Evolutionary conservation across 257 asterid genomes (phyloP).

Genomic region (Mitragyna speciosa): DNA sequence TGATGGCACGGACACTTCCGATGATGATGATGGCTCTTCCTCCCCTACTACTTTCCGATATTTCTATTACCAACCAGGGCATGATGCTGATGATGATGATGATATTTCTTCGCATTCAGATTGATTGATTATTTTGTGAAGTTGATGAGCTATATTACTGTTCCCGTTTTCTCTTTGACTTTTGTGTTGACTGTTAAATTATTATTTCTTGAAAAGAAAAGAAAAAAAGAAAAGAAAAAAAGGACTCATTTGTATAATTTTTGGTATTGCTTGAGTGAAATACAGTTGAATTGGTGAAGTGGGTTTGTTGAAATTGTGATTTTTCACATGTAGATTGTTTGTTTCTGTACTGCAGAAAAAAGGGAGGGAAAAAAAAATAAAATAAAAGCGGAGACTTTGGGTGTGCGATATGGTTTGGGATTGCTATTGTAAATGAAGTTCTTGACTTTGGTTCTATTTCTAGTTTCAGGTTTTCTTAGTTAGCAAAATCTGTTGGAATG

Average conservation of each 20-base stretch:
- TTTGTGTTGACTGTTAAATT: not conserved
- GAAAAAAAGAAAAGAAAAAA: too few relatives aligned
- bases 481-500: not conserved
- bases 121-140: not conserved
- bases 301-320: not conserved
- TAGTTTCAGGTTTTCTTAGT: not conserved
- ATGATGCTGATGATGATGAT: constrained; percentile 12
- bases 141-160: not conserved
- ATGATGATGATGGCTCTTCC: not conserved
- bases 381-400: not conserved
- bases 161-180: not conserved
- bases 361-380: too few relatives aligned
- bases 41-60: not conserved
- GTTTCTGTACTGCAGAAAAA: too few relatives aligned
- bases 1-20: not conserved
- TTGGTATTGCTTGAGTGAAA: too few relatives aligned
- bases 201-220: too few relatives aligned
- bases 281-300: not conserved
- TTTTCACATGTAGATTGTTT: not conserved
- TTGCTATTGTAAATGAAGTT: not conserved
- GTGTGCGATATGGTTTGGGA: not conserved
- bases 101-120: constrained; percentile 16
- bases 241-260: too few relatives aligned
- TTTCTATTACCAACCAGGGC: constrained; percentile 6
- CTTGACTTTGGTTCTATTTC: not conserved